Base-by-base conservation (phyloP, 164 flowering plant genomes). In the Akebia trifoliata region DNA sequence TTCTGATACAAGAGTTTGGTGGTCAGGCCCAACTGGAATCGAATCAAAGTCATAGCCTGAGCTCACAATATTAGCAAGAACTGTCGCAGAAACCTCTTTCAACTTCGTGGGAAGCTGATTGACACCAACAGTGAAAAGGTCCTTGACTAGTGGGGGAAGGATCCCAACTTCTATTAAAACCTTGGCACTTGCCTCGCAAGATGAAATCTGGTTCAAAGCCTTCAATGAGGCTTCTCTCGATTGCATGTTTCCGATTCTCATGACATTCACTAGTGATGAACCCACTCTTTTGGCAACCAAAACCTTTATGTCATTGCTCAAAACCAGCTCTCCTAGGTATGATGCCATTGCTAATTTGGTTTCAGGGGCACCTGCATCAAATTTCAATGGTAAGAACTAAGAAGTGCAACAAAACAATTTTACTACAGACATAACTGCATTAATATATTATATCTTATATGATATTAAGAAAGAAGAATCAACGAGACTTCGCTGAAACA, bases 11-110 rank as follows among this genome's bases (percentile, higher is more conserved):
- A 93, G 79, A 20, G 95, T 90, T 66, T 81, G 91, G 60, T 78
- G 72, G 40, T 75, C 80, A 51, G 89, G 74, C 50, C 95, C 95
- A 50, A 93, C 76, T 12, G 80, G 71, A 20, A 93, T 68, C 9
- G 82, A 71, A 48, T 78, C 87, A 35, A 90, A 75, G 52, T 86
- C 86, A 60, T 66, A 69, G 21, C 84, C 96, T 5, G 87, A 76
- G 67, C 47, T 84, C 48, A 93, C 97, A 29, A 90, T 61, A 70
- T 86, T 87, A 51, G 95, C 84, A 50, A 93, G 93, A 59, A 93
- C 85, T 39, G 90, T 87, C n/a, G 99, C 99, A 11, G 96, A 80
- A 30, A 93, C 74, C 68, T 93, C 99, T 63, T 93, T 93, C 17
- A 93, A 75, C 51, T 77, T 80, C 82, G 72, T 87, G 21, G 99